Evolutionary conservation across 805 yeast genomes (phyloP), one percentile per base, ranked within the genome.

Genomic region (Hanseniaspora singularis): DNA sequence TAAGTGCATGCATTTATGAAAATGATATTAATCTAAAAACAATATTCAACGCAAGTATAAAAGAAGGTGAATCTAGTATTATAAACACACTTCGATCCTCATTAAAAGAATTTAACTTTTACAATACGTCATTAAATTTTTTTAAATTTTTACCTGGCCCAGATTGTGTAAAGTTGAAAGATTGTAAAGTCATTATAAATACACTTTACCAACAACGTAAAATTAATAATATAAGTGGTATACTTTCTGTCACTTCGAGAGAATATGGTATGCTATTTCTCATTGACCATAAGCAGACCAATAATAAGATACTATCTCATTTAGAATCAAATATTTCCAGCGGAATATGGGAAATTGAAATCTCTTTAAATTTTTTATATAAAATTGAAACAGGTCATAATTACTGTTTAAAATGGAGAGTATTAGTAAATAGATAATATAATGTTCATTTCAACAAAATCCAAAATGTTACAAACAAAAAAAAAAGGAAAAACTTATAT

Each of bases 71-170:
- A 9, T 24, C 26, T 10, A 31, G 19, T 18, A 12, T 16, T 10
- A 33, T 16, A 9, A 26, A 33, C 4, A 32, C 45, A 6, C 12
- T 40, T 6, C 10, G 26, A 14, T n/a, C 16, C 7, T 26, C 33
- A 9, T 33, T 41, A 15, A 10, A 24, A 3, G 12, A 18, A 10
- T 14, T 41, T 2, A 18, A 32, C 8, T 20, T 16, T 14, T 8
- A 33, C 7, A 41, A 41, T 12, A 41, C 46, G 0, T 41, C 46
- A 1, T 14, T 41, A 3, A 33, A 41, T 12, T 41, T 41, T 20
- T 41, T 41, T 20, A 5, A 20, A 7, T 20, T 26, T 5, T 33
- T 33, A 4, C n/a, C n/a, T 12, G n/a, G n/a, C n/a, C n/a, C 24
- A 19, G 38, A 33, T 12, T 19, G 19, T n/a, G 4, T 18, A n/a